These are phyloP conservation scores for Hylodesmum podocarpum DNA, from an alignment of 306 rosid species.

Conservation along the genomic window DNA sequence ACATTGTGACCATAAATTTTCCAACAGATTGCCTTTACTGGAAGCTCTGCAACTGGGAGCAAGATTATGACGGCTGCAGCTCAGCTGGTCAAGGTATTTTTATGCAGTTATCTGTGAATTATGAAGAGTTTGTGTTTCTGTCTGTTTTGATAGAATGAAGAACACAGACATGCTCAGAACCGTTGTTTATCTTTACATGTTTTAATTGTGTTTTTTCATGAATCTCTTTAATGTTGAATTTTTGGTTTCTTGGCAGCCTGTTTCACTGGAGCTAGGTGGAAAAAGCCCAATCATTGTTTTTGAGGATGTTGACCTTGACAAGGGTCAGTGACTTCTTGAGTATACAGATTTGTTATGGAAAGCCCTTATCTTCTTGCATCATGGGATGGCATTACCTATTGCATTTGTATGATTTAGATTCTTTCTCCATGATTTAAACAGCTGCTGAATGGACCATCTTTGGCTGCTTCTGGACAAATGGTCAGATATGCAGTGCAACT, in stretches of 20 bases:
- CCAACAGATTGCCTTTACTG: slow-evolving; percentile 92
- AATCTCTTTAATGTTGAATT: neutral
- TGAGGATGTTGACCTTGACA: slow-evolving; percentile 95
- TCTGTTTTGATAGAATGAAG: slow-evolving; percentile 15
- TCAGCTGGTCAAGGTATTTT: slow-evolving; percentile 72
- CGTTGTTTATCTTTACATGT: neutral
- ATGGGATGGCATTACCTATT: neutral
- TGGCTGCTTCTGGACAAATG: slow-evolving; percentile 98
- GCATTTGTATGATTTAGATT: neutral
- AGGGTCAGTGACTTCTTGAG: slow-evolving; percentile 64
- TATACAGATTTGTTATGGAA: slow-evolving; percentile 13
- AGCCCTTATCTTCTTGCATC: neutral
- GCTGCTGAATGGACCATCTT: slow-evolving; percentile 96
- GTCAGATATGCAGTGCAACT: slow-evolving; percentile 99
- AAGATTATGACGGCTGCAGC: slow-evolving; percentile 94
- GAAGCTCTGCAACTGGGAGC: slow-evolving; percentile 90
- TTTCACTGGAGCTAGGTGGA: slow-evolving; percentile 95
- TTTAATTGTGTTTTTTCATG: slow-evolving; percentile 14
- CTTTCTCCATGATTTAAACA: slow-evolving; percentile 45
- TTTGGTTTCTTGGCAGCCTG: slow-evolving; percentile 74
- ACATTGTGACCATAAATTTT: slow-evolving; percentile 11
- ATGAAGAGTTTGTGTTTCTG: neutral
- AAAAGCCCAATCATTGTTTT: slow-evolving; percentile 89
- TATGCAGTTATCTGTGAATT: slow-evolving; percentile 9
- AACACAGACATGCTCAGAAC: neutral